phyloP scores from a whole-genome alignment of 1,284 basidiomycete genomes.

The Leucoagaricus sp. region DNA sequence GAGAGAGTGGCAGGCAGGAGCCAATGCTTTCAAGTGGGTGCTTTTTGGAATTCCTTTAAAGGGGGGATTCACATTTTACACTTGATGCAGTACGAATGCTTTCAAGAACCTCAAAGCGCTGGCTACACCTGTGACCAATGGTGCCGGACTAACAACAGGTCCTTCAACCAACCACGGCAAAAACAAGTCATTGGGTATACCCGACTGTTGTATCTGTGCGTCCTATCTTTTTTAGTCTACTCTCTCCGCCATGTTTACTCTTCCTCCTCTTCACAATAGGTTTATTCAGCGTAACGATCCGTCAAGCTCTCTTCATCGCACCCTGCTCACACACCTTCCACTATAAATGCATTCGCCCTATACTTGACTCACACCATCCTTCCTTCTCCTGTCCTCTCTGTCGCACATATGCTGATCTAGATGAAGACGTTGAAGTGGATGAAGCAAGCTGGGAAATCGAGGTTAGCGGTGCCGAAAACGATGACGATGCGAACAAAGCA shows the following conservation, averaged over 20 bases:
- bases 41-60: neutral
- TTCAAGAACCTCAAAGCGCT: constrained; percentile 81
- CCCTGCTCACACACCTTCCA: constrained; percentile 97
- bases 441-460: constrained; percentile 16
- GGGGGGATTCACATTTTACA: neutral
- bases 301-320: constrained; percentile 96
- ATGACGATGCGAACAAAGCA: neutral
- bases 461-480: constrained; percentile 7
- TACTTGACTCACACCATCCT: constrained; percentile 86
- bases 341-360: constrained; percentile 96
- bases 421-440: constrained; percentile 91
- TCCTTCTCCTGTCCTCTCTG: constrained; percentile 97
- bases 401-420: constrained; percentile 90
- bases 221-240: constrained; percentile 22
- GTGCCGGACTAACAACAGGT: neutral
- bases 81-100: constrained; percentile 62
- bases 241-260: neutral
- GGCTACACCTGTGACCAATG: constrained; percentile 40
- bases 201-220: constrained; percentile 94
- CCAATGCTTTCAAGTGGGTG: constrained; percentile 95
- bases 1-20: constrained; percentile 85
- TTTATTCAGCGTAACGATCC: constrained; percentile 91
- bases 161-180: constrained; percentile 33
- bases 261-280: constrained; percentile 41
- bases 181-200: constrained; percentile 48